Conservation (phyloP, 2,329 filamentous ascomycete genomes). For the Calonectria hawksworthii region DNA sequence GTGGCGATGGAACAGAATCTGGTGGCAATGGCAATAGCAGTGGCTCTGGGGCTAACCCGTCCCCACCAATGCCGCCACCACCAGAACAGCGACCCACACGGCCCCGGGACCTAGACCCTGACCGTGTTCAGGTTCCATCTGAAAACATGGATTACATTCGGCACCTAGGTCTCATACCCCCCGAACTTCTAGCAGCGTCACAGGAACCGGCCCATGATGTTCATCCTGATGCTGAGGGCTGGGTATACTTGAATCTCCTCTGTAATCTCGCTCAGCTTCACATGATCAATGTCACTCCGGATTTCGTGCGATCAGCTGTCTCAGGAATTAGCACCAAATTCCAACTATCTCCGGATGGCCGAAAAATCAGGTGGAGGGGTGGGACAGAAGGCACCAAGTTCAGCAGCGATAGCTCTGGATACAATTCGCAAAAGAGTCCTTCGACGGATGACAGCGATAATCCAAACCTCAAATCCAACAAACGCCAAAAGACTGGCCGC, state of each 20-base stretch:
- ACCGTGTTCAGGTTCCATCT: slow-evolving; percentile 79
- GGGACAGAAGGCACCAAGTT: slow-evolving; percentile 74
- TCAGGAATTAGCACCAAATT: slow-evolving; percentile 80
- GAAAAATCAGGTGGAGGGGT: slow-evolving; percentile 85
- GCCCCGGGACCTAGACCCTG: slow-evolving; percentile 82
- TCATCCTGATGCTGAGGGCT: slow-evolving; percentile 76
- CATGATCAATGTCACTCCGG: slow-evolving; percentile 84
- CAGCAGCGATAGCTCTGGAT: slow-evolving; percentile 73
- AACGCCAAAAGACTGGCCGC: slow-evolving; percentile 60
- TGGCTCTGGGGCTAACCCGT: slow-evolving; percentile 53
- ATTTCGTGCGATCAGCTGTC: slow-evolving; percentile 82
- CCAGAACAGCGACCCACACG: slow-evolving; percentile 83
- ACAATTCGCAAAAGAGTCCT: slow-evolving; percentile 61
- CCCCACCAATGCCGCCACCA: slow-evolving; percentile 55
- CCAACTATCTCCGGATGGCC: slow-evolving; percentile 82
- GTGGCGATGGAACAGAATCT: slow-evolving; percentile 62
- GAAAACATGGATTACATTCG: slow-evolving; percentile 87
- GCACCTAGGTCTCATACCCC: slow-evolving; percentile 77
- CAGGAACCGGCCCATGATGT: slow-evolving; percentile 59
- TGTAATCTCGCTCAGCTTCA: slow-evolving; percentile 88
- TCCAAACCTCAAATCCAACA: slow-evolving; percentile 59
- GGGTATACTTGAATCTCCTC: slow-evolving; percentile 86
- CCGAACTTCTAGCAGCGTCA: slow-evolving; percentile 63
- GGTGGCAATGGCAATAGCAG: slow-evolving; percentile 54
- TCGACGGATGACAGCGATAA: slow-evolving; percentile 65